phyloP scores from a whole-genome alignment of 208 protist genomes.

The Acanthamoeba sp. region DNA sequence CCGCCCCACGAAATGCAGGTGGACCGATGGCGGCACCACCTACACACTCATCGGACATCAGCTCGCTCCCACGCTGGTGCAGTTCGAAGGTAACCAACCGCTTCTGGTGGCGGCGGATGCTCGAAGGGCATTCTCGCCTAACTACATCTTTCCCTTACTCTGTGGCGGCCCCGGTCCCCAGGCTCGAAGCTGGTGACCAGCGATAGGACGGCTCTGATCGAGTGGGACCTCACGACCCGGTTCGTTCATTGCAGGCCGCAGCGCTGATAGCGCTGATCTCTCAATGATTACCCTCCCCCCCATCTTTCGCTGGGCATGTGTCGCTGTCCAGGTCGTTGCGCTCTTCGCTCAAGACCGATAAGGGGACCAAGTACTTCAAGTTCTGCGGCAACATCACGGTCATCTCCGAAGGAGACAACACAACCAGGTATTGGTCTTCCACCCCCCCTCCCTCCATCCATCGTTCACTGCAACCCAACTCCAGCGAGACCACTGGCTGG shows the following conservation, averaged over 20 bases:
- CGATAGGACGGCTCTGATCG: not conserved
- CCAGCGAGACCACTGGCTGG: too few relatives aligned
- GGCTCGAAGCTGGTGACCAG: not conserved
- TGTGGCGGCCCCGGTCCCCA: not conserved
- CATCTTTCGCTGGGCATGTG: too few relatives aligned
- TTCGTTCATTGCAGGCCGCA: too few relatives aligned
- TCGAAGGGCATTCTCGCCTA: not conserved
- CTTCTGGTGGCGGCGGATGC: not conserved
- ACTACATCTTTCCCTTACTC: not conserved
- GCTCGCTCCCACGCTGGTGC: not conserved
- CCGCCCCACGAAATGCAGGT: not conserved
- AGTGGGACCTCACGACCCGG: not conserved
- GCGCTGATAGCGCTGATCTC: too few relatives aligned
- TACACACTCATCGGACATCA: conserved; percentile 15
- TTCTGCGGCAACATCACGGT: conserved; percentile 13
- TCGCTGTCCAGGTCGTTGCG: not conserved
- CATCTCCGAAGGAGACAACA: conserved; percentile 50
- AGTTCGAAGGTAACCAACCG: not conserved
- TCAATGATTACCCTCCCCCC: too few relatives aligned
- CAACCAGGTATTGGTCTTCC: conserved; percentile 37
- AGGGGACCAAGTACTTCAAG: conserved; percentile 31
- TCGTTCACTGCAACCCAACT: too few relatives aligned
- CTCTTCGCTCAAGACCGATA: not conserved
- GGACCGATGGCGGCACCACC: not conserved
- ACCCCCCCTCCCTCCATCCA: not conserved